phyloP scores from a whole-genome alignment of 2,329 filamentous ascomycete genomes.

The Paraphoma sp. region DNA sequence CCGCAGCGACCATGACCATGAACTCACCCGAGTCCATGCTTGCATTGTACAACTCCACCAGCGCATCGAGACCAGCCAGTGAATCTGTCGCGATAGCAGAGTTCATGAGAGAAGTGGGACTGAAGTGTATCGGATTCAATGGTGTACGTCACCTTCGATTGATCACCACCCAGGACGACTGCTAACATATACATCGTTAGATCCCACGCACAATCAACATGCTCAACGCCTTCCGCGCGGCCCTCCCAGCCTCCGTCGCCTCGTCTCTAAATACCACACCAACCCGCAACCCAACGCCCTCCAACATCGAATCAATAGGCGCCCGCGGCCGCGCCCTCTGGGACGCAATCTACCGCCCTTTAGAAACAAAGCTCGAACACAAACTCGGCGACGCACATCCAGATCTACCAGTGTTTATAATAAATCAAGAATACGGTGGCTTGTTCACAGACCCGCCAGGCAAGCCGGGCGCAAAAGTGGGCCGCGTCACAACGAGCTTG shows the following conservation, averaged over 20 bases:
- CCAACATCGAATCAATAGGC: slow-evolving; percentile 63
- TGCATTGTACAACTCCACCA: slow-evolving; percentile 61
- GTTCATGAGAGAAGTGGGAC: slow-evolving; percentile 75
- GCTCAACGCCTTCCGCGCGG: slow-evolving; percentile 72
- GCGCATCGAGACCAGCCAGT: slow-evolving; percentile 26
- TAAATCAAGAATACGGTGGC: slow-evolving; percentile 75
- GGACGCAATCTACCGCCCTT: slow-evolving; percentile 78
- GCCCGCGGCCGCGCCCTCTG: slow-evolving; percentile 71
- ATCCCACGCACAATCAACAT: slow-evolving; percentile 86
- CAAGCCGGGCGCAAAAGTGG: slow-evolving; percentile 61
- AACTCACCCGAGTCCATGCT: slow-evolving; percentile 81
- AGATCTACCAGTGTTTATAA: slow-evolving; percentile 80
- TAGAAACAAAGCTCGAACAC: slow-evolving; percentile 72
- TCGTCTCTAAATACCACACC: slow-evolving; percentile 62
- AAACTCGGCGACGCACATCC: slow-evolving; percentile 80
- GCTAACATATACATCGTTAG: slow-evolving; percentile 64
- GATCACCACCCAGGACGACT: neutral
- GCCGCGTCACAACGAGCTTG: slow-evolving; percentile 74
- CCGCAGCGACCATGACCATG: slow-evolving; percentile 83
- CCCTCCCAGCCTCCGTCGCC: slow-evolving; percentile 65
- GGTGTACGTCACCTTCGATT: slow-evolving; percentile 53
- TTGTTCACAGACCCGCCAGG: slow-evolving; percentile 72
- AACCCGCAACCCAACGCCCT: slow-evolving; percentile 55
- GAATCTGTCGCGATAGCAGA: slow-evolving; percentile 65
- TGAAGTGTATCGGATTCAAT: slow-evolving; percentile 82